Conservation (phyloP, 257 asterid genomes). For the Plantago ovata region DNA sequence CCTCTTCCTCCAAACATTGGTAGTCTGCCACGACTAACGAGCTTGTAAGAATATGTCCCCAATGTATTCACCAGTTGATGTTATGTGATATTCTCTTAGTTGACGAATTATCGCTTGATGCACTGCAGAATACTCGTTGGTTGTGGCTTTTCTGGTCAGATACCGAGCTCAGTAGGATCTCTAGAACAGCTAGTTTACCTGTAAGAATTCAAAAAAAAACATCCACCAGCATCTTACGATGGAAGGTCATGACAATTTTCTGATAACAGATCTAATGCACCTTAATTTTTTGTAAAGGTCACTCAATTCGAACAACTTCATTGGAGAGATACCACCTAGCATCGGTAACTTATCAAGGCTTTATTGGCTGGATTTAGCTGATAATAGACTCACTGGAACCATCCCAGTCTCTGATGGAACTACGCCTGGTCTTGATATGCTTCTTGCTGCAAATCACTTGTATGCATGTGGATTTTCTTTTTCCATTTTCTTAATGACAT, state of each 20-base stretch:
- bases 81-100: not conserved
- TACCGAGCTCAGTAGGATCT: slow-evolving; percentile 75
- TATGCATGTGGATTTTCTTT: slow-evolving; percentile 26
- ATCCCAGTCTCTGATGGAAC: slow-evolving; percentile 73
- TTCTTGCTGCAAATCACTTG: slow-evolving; percentile 67
- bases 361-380: slow-evolving; percentile 84
- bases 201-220: slow-evolving; percentile 54
- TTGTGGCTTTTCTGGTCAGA: slow-evolving; percentile 71
- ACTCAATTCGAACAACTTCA: slow-evolving; percentile 62
- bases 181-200: slow-evolving; percentile 47
- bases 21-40: slow-evolving; percentile 47
- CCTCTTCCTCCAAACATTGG: slow-evolving; percentile 63
- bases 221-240: no score
- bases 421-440: slow-evolving; percentile 89
- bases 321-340: slow-evolving; percentile 71
- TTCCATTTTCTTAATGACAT: not conserved
- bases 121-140: slow-evolving; percentile 66
- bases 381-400: slow-evolving; percentile 63
- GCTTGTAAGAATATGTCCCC: slow-evolving; percentile 52
- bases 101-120: slow-evolving; percentile 13
- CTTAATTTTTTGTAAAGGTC: slow-evolving; percentile 43
- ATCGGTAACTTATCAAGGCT: slow-evolving; percentile 55
- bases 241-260: not conserved
- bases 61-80: slow-evolving; percentile 1
- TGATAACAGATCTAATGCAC: slow-evolving; percentile 10